Percentiles rank a stretch among this genome's conserved stretches.
These are phyloP conservation scores for Blastobotrys persicus DNA, from an alignment of 1,139 yeast species.

Conservation along the genomic window DNA sequence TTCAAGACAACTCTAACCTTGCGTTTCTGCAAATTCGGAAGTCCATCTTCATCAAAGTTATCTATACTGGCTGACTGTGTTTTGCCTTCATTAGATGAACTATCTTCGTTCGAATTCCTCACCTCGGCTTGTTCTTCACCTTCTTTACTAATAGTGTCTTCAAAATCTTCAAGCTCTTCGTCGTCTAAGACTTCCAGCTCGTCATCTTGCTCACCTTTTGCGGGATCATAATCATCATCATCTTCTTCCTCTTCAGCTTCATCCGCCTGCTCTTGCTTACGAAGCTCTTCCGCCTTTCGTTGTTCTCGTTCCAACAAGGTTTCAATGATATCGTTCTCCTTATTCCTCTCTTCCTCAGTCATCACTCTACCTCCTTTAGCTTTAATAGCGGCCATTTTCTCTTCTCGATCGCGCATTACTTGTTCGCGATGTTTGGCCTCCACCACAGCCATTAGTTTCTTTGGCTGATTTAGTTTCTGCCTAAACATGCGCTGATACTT, in stretches of 20 bases:
- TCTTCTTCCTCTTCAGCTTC: constrained; percentile 50
- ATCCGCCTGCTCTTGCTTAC: constrained; percentile 39
- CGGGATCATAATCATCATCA: constrained; percentile 30
- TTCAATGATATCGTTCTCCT: constrained; percentile 41
- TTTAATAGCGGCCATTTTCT: constrained; percentile 29
- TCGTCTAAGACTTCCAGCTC: constrained; percentile 15
- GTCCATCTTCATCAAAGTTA: not conserved
- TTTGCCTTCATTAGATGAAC: no score
- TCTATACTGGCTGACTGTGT: no score
- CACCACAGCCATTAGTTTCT: constrained; percentile 23
- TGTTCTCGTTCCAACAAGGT: constrained; percentile 59
- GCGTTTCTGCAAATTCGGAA: not conserved
- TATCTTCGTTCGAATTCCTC: constrained; percentile 8
- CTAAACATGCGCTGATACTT: not conserved
- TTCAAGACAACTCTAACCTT: not conserved
- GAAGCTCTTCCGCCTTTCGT: constrained; percentile 33
- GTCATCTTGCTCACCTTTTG: constrained; percentile 12
- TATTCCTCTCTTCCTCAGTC: constrained; percentile 30
- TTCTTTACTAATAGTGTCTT: constrained; percentile 13
- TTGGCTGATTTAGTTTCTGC: constrained; percentile 15
- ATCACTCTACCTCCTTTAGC: constrained; percentile 33
- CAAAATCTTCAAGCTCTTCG: constrained; percentile 14
- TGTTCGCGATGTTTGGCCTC: constrained; percentile 35
- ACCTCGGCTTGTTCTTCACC: constrained; percentile 20
- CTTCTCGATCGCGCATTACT: constrained; percentile 30